A percentile compares a stretch with the other conserved stretches of the same genome.
These are phyloP conservation scores for Corynespora cassiicola DNA, from an alignment of 2,329 filamentous ascomycete species.

Conservation along the genomic window DNA sequence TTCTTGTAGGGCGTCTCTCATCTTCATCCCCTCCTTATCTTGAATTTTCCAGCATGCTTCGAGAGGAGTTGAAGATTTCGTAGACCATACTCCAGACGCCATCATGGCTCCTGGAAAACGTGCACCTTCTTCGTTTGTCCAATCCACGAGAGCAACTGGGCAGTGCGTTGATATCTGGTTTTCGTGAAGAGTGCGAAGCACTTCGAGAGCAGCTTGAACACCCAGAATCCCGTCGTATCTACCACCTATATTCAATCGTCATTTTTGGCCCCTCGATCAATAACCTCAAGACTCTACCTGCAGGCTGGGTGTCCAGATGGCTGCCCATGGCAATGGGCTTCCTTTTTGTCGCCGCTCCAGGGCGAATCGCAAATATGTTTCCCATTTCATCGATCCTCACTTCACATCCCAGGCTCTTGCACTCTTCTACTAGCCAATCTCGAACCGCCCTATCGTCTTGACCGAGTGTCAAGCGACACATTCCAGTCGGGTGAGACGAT, in stretches of 20 bases:
- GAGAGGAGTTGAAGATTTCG: slow-evolving; percentile 55
- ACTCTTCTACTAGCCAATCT: slow-evolving; percentile 38
- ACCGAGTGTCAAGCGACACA: slow-evolving; percentile 72
- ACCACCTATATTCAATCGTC: slow-evolving; percentile 54
- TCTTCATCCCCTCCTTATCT: slow-evolving; percentile 62
- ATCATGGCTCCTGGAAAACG: slow-evolving; percentile 78
- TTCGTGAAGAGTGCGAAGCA: slow-evolving; percentile 45
- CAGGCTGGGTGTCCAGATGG: slow-evolving; percentile 63
- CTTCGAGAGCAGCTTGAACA: slow-evolving; percentile 63
- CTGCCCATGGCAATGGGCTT: slow-evolving; percentile 48
- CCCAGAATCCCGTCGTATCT: slow-evolving; percentile 80
- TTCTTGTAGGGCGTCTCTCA: slow-evolving; percentile 34
- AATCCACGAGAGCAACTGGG: slow-evolving; percentile 75
- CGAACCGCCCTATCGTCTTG: slow-evolving; percentile 33
- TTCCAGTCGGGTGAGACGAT: slow-evolving; percentile 61
- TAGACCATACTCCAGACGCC: slow-evolving; percentile 73
- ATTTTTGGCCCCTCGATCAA: neutral
- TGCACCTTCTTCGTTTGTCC: slow-evolving; percentile 83
- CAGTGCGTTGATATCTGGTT: slow-evolving; percentile 54
- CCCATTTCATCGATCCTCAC: slow-evolving; percentile 44
- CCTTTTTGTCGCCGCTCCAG: slow-evolving; percentile 52
- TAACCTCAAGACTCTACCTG: no score
- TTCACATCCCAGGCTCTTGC: slow-evolving; percentile 32
- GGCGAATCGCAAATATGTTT: slow-evolving; percentile 40
- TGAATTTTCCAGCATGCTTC: slow-evolving; percentile 31